Base-by-base conservation (phyloP, 2,329 filamentous ascomycete species). In the Xylariomycetidae sp. region DNA sequence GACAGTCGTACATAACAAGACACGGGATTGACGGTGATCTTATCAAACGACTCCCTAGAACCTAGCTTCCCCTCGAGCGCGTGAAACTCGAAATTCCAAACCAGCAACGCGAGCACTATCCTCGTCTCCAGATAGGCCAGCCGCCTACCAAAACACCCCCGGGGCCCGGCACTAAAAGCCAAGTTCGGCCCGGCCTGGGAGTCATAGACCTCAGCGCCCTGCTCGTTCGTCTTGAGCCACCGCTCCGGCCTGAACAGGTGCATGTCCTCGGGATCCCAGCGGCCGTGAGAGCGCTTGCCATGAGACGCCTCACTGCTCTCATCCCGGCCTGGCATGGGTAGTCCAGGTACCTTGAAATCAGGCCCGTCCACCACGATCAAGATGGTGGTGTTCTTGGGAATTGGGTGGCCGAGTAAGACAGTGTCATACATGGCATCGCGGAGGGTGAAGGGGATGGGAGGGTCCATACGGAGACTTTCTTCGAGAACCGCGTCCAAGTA, bases 401-500 rank as follows among this genome's bases (percentile, higher is more conserved):
- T 68, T 15, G 64, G 67, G 3, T 82, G 69, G 17, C 77, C 77
- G 15, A 74, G 66, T 33, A 92, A 75, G 0, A 69, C 74, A 1
- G 83, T 85, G 53, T 88, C 72, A 17, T 72, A 57, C 2, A 65
- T 67, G 0, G 86, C 71, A 41, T 80, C 67, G 42, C 88, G 83
- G 36, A 83, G 54, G 0, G 85, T 89, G 17, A 83, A 51, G 0
- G 83, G 79, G 0, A 89, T 83, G 0, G 88, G 84, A 1, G 82
- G 66, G 58, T 76, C 80, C 53, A 83, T 74, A 31, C 88, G 83
- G 27, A 94, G 72, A 10, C 82, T 72, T 60, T 95, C 88, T 51
- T 75, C 82, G 56, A 82, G 81, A 15, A 94, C 77, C 19, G 87
- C 87, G 52, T 85, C 79, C 27, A 92, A 75, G 57, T 90, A 94